Conservation (phyloP, 176 grass and related monocot genomes). For the Echinochloa phyllopogon region DNA sequence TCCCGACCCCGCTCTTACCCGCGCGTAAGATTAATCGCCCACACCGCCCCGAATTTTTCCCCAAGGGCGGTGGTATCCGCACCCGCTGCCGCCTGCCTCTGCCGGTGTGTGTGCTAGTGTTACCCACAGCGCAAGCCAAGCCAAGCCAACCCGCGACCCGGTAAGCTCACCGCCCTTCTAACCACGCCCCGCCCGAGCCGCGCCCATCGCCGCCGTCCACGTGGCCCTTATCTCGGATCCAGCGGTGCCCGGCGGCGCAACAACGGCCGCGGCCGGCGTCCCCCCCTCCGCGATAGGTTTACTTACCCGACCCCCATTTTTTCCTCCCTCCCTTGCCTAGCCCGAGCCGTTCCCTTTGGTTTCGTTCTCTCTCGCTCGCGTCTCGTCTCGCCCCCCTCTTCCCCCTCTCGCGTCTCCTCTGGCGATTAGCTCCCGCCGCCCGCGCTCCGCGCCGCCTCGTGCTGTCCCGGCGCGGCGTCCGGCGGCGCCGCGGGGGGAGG, state of each 20-base stretch:
- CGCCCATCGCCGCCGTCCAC: background rate
- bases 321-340: background rate
- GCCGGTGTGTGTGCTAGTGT: background rate
- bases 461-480: background rate
- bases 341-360: constrained; percentile 32
- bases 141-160: background rate
- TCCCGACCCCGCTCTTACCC: background rate
- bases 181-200: background rate
- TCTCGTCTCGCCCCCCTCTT: background rate
- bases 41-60: background rate
- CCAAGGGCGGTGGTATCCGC: constrained; percentile 6
- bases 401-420: background rate
- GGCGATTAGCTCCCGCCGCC: constrained; percentile 10
- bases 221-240: background rate
- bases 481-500: background rate
- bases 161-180: constrained; percentile 14
- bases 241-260: background rate
- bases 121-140: constrained; percentile 40
- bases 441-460: constrained; percentile 25
- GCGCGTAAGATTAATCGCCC: too few species aligned
- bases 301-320: constrained; percentile 1
- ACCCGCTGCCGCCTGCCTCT: background rate
- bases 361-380: background rate
- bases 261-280: constrained; percentile 31
- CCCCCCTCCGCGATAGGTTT: constrained; percentile 23